phyloP scores from a whole-genome alignment of 106 monocot genomes.

The Acanthochlamys bracteata region DNA sequence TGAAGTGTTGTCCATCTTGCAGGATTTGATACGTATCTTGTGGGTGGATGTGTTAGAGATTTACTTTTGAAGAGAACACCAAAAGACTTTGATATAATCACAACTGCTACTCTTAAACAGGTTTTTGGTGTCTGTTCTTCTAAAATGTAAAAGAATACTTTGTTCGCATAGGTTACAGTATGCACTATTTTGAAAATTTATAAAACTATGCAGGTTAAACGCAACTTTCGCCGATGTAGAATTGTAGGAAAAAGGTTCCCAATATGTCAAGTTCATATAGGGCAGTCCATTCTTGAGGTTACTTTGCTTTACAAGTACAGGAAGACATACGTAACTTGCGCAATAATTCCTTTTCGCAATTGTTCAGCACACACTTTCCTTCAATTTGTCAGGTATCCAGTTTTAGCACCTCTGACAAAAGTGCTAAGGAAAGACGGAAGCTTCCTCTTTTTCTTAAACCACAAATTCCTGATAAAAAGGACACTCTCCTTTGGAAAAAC shows the following conservation, averaged over 20 bases:
- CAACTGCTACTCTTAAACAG: slow-evolving; percentile 70
- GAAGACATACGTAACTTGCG: background rate
- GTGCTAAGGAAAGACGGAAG: slow-evolving; percentile 15
- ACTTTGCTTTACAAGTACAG: background rate
- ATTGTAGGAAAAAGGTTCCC: slow-evolving; percentile 67
- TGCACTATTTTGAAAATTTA: slow-evolving; percentile 3
- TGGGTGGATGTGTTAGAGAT: slow-evolving; percentile 97
- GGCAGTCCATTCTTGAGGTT: slow-evolving; percentile 58
- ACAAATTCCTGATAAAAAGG: slow-evolving; percentile 20
- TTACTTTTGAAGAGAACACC: slow-evolving; percentile 71
- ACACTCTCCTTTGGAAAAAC: slow-evolving; percentile 60
- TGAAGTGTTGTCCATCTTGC: background rate
- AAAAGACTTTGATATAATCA: slow-evolving; percentile 95
- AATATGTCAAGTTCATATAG: slow-evolving; percentile 54
- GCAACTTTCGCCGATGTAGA: slow-evolving; percentile 32
- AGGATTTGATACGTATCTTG: slow-evolving; percentile 88
- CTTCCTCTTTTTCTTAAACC: slow-evolving; percentile 18
- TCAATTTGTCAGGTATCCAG: slow-evolving; percentile 68
- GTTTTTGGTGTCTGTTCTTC: slow-evolving; percentile 12
- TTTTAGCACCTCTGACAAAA: slow-evolving; percentile 39
- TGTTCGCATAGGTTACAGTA: background rate
- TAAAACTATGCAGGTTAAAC: slow-evolving; percentile 49
- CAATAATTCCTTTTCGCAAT: background rate
- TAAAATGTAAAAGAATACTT: background rate
- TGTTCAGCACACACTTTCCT: too few relatives aligned